phyloP scores from a whole-genome alignment of 2,329 filamentous ascomycete genomes.

The Xylariaceae sp. region DNA sequence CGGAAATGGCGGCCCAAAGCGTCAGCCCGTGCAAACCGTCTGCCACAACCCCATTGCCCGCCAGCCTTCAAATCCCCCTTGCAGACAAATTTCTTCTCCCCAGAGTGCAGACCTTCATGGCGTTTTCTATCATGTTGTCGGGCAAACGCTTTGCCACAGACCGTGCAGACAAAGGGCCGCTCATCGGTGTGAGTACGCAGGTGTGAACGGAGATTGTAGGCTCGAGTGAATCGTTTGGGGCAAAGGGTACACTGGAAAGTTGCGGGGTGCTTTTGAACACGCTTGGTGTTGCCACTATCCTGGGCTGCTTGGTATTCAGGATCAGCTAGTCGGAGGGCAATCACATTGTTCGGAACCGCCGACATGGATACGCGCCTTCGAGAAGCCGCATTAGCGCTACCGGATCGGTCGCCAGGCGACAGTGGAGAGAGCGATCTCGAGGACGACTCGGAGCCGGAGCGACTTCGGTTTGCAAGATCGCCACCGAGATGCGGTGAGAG shows the following conservation, averaged over 20 bases:
- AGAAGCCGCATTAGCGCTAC: constrained; percentile 41
- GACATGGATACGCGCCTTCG: constrained; percentile 61
- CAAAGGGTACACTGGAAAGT: constrained; percentile 94
- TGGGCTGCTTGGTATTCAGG: constrained; percentile 72
- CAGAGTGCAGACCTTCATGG: constrained; percentile 91
- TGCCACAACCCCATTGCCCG: constrained; percentile 86
- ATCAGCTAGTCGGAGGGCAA: constrained; percentile 88
- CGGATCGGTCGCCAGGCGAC: constrained; percentile 55
- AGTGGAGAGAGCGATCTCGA: constrained; percentile 52
- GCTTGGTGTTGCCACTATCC: constrained; percentile 61
- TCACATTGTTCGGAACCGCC: constrained; percentile 57
- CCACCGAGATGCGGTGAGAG: constrained; percentile 50
- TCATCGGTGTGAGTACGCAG: constrained; percentile 95
- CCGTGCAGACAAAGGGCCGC: constrained; percentile 92
- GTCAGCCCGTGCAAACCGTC: constrained; percentile 91
- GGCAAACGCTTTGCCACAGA: constrained; percentile 95
- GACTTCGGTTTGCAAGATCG: constrained; percentile 37
- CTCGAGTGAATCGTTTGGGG: constrained; percentile 91
- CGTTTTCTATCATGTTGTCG: constrained; percentile 96
- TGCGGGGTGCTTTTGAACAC: constrained; percentile 95
- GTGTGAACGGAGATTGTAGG: constrained; percentile 94
- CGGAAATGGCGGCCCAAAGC: constrained; percentile 92
- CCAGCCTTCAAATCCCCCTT: constrained; percentile 82
- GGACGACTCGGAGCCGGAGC: constrained; percentile 41
- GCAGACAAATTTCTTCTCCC: constrained; percentile 98